phyloP scores from a whole-genome alignment of 306 rosid genomes.

The Arachis stenosperma region DNA sequence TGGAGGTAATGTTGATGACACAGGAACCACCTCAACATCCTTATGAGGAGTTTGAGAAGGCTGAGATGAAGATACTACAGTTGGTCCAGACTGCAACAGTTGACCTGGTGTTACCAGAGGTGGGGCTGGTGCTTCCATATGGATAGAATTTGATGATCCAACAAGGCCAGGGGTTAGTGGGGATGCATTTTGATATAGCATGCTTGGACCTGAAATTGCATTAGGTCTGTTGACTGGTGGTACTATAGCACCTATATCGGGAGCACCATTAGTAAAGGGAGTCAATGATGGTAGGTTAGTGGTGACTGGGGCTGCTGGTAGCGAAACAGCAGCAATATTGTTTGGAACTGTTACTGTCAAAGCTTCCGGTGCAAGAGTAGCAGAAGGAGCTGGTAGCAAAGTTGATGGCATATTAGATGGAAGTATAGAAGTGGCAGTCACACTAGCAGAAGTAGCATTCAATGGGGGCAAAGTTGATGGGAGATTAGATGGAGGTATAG shows the following conservation, averaged over 20 bases:
- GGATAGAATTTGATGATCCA: constrained; percentile 58
- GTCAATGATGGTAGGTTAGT: constrained; percentile 54
- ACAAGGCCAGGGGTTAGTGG: constrained; percentile 52
- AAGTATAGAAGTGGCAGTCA: constrained; percentile 42
- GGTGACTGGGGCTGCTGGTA: constrained; percentile 41
- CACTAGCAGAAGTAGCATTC: too few relatives aligned
- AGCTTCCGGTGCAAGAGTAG: constrained; percentile 59
- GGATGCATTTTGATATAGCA: constrained; percentile 61
- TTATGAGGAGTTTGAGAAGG: constrained; percentile 65
- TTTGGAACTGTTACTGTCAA: constrained; percentile 52
- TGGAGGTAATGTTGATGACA: constrained; percentile 55
- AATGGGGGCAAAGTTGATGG: constrained; percentile 41
- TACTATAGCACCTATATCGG: constrained; percentile 48
- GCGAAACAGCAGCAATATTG: constrained; percentile 52
- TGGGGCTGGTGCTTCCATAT: constrained; percentile 53
- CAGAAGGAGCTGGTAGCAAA: constrained; percentile 50
- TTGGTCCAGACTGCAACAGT: constrained; percentile 69
- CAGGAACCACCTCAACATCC: constrained; percentile 85
- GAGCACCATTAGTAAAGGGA: constrained; percentile 50
- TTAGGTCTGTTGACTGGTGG: constrained; percentile 60
- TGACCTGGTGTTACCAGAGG: constrained; percentile 86
- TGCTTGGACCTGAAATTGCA: constrained; percentile 51
- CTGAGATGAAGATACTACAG: constrained; percentile 54
- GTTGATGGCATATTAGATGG: constrained; percentile 44
- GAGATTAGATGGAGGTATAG: constrained; percentile 43